Percentiles rank a stretch among this genome's conserved stretches.
These are phyloP conservation scores for Priceomyces carsonii DNA, from an alignment of 805 yeast genomes.

Conservation along the genomic window DNA sequence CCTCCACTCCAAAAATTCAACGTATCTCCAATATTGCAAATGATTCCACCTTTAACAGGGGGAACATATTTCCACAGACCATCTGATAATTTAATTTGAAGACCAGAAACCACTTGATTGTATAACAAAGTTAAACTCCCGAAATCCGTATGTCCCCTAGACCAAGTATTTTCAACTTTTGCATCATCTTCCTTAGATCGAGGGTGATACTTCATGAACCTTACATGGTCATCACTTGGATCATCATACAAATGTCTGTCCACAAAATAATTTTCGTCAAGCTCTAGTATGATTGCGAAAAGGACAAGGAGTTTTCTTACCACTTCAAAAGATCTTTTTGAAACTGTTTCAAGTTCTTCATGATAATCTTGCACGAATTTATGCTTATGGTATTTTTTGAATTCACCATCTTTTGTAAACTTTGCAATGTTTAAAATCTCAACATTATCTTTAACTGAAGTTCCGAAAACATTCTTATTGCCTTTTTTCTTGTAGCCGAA, in stretches of 20 bases:
- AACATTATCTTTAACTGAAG: conserved; percentile 28
- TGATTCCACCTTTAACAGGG: conserved; percentile 31
- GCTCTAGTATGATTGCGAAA: conserved; percentile 34
- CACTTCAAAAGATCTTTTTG: conserved; percentile 23
- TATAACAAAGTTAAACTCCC: conserved; percentile 35
- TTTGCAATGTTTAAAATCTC: conserved; percentile 35
- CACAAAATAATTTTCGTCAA: conserved; percentile 33
- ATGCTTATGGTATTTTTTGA: conserved; percentile 18
- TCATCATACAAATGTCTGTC: conserved; percentile 31
- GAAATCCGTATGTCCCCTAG: conserved; percentile 37
- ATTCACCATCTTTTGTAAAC: conserved; percentile 22
- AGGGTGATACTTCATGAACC: conserved; percentile 36
- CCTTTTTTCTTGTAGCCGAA: conserved; percentile 34
- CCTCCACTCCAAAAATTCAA: conserved; percentile 37
- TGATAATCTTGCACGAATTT: conserved; percentile 23
- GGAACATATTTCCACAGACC: conserved; percentile 37
- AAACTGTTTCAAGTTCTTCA: conserved; percentile 19
- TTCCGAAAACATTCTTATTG: conserved; percentile 29
- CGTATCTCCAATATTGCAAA: conserved; percentile 38
- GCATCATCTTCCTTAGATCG: conserved; percentile 28
- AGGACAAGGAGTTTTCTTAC: conserved; percentile 24
- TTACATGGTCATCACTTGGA: conserved; percentile 33
- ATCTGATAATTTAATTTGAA: conserved; percentile 27
- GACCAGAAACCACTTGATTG: conserved; percentile 37
- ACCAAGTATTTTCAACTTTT: conserved; percentile 30